Evolutionary conservation across 768 basidiomycete species (phyloP).

Genomic region (Phlebiopsis gigantea): DNA sequence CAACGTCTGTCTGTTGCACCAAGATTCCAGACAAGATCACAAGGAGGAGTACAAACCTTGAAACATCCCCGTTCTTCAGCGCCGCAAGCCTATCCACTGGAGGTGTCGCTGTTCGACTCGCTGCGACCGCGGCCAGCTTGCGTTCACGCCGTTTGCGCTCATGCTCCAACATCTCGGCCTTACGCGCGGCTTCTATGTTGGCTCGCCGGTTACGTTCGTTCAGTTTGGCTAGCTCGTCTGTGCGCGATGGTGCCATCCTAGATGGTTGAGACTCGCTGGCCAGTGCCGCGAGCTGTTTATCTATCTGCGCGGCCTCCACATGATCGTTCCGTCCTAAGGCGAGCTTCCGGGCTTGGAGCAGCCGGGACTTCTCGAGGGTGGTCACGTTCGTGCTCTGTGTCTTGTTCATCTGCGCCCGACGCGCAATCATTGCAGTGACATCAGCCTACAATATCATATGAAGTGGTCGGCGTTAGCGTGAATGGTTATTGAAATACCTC

Average conservation of each 20-base stretch:
- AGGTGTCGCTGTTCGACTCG: conserved; percentile 34
- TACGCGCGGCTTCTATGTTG: conserved; percentile 74
- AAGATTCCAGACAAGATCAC: conserved; percentile 2
- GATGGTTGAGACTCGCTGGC: conserved; percentile 17
- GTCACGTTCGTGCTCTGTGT: conserved; percentile 28
- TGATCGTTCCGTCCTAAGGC: conserved; percentile 72
- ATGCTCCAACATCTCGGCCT: conserved; percentile 63
- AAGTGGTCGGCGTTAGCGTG: too few relatives aligned
- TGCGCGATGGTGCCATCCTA: conserved; percentile 6
- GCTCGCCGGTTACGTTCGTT: conserved; percentile 89
- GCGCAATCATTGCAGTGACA: conserved; percentile 70
- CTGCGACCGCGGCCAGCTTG: conserved; percentile 41
- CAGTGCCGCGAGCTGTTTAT: conserved; percentile 57
- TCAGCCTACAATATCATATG: conserved; percentile 48
- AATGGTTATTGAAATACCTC: conserved; percentile 52
- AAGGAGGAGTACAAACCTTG: conserved; percentile 47
- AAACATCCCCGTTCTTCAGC: conserved; percentile 44
- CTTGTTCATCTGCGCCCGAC: conserved; percentile 40
- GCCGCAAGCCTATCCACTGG: conserved; percentile 66
- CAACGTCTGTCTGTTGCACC: conserved; percentile 11
- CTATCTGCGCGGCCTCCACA: conserved; percentile 54
- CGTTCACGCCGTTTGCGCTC: conserved; percentile 71
- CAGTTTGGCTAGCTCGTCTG: conserved; percentile 53
- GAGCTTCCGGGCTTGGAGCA: conserved; percentile 67
- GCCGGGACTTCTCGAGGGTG: conserved; percentile 58